Base-by-base conservation (phyloP, 1,284 basidiomycete species). In the Psilocybe mexicana region DNA sequence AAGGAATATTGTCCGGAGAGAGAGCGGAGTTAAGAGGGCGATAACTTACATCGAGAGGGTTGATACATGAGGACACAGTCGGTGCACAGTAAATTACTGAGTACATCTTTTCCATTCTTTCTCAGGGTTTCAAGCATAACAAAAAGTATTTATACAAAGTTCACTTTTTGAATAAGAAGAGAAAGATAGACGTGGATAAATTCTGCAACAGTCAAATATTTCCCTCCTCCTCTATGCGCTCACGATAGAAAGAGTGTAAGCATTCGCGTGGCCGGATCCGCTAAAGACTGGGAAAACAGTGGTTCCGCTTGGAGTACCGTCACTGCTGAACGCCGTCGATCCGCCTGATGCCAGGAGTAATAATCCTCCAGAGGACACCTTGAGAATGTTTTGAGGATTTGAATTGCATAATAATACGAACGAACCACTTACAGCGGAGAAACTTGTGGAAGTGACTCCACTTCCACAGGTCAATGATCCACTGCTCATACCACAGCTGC, bases 241-340 rank as follows among this genome's bases (percentile, higher is more conserved):
- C 35, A 73, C 63, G 52, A 84, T 80, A 10, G 72, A 69, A 44
- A 84, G 71, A 1, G 74, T 82, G 64, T 78, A 83, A 57, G 72
- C 70, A 60, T 79, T 67, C 5, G 71, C 59, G 58, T 80, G 77
- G 48, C 73, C 69, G 54, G 71, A 72, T 3, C 81, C 84, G 6
- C 78, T 78, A 67, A 76, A 84, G 10, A 86, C 79, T 6, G 77
- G 71, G 65, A 78, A 77, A 55, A 82, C 82, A 0, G 74, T 76
- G 10, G 67, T 68, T 10, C 84, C 84, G 66, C 82, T 85, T n/a
- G 84, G 84, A 44, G 74, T 69, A 2, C 74, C 76, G 60, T 78
- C 77, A 61, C 80, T 83, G 23, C 77, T 76, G 69, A 80, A 87
- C 6, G 72, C 62, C 11, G 83, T 81, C 12, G 80, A 82, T 12